Evolutionary conservation across 306 rosid species (phyloP), one percentile per base, ranked within the genome.

Genomic region (Spatholobus suberectus): DNA sequence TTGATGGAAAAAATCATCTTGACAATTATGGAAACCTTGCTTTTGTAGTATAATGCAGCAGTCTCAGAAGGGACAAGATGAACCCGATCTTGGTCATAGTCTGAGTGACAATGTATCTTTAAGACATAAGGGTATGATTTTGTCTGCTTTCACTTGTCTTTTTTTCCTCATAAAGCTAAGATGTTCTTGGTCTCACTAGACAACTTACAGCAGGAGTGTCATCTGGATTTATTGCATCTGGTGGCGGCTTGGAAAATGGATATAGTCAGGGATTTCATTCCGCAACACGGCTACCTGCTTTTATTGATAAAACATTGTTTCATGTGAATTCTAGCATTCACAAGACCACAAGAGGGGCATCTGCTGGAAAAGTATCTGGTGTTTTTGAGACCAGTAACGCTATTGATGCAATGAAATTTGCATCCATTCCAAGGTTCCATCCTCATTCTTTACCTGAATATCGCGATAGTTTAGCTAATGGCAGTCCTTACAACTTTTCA

Each of bases 361-460:
- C 91, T 79, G 40, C 84, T 26, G 90, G 79, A 58, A 81, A 83
- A 70, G 76, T 52, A 55, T 75, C 89, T 76, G 83, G 89, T 73
- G 70, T 73, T 68, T 55, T 38, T 8, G 92, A 89, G 66, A 63
- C 91, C 54, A 83, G 74, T 71, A 84, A 79, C 37, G 76, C 85
- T 89, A 68, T 76, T 73, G 89, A 92, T 68, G 92, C 86, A 58
- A 78, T 85, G 67, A 86, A 84, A 49, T 86, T 89, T 62, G 82
- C 85, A 84, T 75, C 89, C 8, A 27, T 90, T 81, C 84, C 92
- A 0, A 66, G 80, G 79, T 85, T 88, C 74, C 94, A 91, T 58
- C 92, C 93, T 67, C 92, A 90, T 87, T 93, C 97, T 47, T 85
- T 93, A 8, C 97, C 97, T 1, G 96, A 93, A 81, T 84, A 86